Evolutionary conservation across 768 basidiomycete species (phyloP), one percentile per base, ranked within the genome.

Genomic region (Agrocybe chaxingu): DNA sequence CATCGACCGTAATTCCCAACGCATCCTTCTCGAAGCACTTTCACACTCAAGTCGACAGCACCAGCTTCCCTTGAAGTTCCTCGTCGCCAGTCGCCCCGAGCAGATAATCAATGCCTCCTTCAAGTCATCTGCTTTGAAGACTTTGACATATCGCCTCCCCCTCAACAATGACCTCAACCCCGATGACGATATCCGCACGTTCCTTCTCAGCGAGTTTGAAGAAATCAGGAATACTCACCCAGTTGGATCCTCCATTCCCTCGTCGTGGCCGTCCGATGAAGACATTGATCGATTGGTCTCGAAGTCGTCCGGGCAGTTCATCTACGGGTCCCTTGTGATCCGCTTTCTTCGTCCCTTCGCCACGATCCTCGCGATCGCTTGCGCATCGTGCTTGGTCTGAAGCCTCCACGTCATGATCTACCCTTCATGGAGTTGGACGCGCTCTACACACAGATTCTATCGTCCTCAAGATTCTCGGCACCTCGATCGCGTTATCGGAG

Each of bases 41-140:
- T 5, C 24, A 24, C 24, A 5, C 24, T 24, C 24, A 5, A 24
- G 24, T 24, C 24, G 11, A 16, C 12, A 13, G 38, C 33, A 7
- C 37, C 41, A 37, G 12, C 34, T 41, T 32, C 39, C 11, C 3
- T 30, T 48, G 8, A 38, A n/a, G 10, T 13, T 48, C 24, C 32
- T 48, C 5, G 41, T 48, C 29, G 38, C 47, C 7, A 41, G 47
- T 41, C 37, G 47, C 4, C 39, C 47, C 2, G 47, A 41, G 12
- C 13, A 48, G 8, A 3, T 8, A 4, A 40, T 48, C 30, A 12
- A n/a, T 8, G 18, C 7, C 8, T 12, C 38, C 37, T 48, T 48
- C 18, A 29, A 41, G 24, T 6, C 8, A 16, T 12, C 8, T 7
- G 3, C 4, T 34, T 29, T 9, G 8, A 37, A 41, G 24, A n/a